These are phyloP conservation scores for Yarrowia hollandica DNA, from an alignment of 805 yeast genomes.

Conservation along the genomic window DNA sequence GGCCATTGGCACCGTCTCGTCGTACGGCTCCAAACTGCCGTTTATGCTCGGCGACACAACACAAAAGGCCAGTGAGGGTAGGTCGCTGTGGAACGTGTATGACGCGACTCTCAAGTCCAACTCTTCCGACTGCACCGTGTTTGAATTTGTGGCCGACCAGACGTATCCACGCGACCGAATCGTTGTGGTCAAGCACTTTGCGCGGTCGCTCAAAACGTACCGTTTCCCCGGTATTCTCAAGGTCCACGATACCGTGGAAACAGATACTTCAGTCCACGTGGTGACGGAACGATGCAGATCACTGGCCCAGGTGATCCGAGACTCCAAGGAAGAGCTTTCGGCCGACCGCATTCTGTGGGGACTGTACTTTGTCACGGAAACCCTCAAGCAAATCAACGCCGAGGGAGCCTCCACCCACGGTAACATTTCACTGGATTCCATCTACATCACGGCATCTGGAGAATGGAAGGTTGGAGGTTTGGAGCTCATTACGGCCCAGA, in stretches of 20 bases:
- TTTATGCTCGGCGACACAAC: slow-evolving; percentile 38
- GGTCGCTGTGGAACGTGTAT: slow-evolving; percentile 62
- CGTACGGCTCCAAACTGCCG: slow-evolving; percentile 38
- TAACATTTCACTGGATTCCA: slow-evolving; percentile 54
- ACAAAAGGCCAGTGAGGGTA: slow-evolving; percentile 38
- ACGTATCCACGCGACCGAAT: slow-evolving; percentile 39
- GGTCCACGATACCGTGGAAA: slow-evolving; percentile 63
- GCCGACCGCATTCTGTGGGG: slow-evolving; percentile 52
- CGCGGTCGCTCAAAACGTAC: slow-evolving; percentile 53
- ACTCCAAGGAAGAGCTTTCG: slow-evolving; percentile 35
- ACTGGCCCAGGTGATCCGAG: slow-evolving; percentile 45
- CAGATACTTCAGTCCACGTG: slow-evolving; percentile 56
- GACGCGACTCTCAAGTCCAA: slow-evolving; percentile 53
- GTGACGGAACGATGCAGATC: slow-evolving; percentile 70
- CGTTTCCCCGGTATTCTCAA: slow-evolving; percentile 69
- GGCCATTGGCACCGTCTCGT: slow-evolving; percentile 36
- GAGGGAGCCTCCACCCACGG: slow-evolving; percentile 64
- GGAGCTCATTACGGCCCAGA: slow-evolving; percentile 59
- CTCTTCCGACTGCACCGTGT: slow-evolving; percentile 55
- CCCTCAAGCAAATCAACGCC: slow-evolving; percentile 57
- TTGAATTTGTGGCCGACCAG: slow-evolving; percentile 57
- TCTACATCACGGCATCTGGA: slow-evolving; percentile 67
- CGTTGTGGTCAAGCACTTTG: slow-evolving; percentile 49
- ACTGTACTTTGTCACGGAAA: slow-evolving; percentile 50
- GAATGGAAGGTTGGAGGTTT: slow-evolving; percentile 86